Conservation (phyloP, 306 rosid genomes). For the Hylodesmum podocarpum region DNA sequence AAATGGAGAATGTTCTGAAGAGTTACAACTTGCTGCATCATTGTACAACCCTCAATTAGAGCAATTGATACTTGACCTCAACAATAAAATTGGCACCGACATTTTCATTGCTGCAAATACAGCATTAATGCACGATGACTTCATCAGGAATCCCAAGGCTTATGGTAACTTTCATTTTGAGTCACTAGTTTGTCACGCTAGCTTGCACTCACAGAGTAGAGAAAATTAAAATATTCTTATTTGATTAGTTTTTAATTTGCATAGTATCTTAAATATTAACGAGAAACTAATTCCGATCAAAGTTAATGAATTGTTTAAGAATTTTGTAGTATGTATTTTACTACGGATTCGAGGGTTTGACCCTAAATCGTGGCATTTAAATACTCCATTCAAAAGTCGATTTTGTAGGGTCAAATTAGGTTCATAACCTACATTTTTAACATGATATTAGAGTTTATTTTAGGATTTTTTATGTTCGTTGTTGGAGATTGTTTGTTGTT, state of each 20-base stretch:
- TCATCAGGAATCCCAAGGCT: conserved; percentile 53
- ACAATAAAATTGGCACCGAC: conserved; percentile 36
- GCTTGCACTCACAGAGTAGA: neutral
- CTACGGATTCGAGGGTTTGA: no score
- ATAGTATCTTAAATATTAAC: no score
- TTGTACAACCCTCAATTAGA: conserved; percentile 61
- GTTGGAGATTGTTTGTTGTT: no score
- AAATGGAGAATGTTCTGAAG: conserved; percentile 59
- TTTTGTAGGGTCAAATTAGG: no score
- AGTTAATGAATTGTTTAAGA: no score
- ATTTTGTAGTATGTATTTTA: no score
- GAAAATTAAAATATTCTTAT: neutral
- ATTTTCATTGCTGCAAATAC: conserved; percentile 60
- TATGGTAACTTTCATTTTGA: conserved; percentile 42
- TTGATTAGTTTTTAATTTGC: neutral
- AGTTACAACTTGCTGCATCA: conserved; percentile 55
- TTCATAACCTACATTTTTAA: no score
- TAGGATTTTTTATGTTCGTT: no score
- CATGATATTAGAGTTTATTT: no score
- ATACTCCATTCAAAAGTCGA: no score
- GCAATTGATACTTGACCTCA: conserved; percentile 50
- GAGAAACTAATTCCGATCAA: no score
- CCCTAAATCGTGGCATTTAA: no score
- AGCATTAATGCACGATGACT: conserved; percentile 48
- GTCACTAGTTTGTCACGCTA: neutral